A percentile compares a stretch with the other conserved stretches of the same genome.
These are phyloP conservation scores for Metarhizium brunneum DNA, from an alignment of 2,329 filamentous ascomycete genomes.

Conservation along the genomic window DNA sequence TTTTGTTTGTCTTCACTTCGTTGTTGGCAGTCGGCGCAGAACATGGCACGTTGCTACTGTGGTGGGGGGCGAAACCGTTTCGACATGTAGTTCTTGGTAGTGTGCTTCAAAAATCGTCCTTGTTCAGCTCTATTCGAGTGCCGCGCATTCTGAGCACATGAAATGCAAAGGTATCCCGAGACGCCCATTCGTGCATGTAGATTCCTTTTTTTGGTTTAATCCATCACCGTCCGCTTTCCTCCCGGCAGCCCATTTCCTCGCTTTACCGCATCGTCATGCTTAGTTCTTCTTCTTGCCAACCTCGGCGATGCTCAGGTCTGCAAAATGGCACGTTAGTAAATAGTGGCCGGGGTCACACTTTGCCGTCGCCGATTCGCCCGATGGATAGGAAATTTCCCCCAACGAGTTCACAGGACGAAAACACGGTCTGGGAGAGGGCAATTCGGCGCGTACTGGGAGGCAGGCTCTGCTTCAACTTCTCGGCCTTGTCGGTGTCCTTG, in stretches of 20 bases:
- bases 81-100: not conserved
- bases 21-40: not conserved
- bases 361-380: not conserved
- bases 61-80: not conserved
- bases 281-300: constrained; percentile 49
- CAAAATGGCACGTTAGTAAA: not conserved
- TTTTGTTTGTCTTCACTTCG: not conserved
- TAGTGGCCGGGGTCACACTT: not conserved
- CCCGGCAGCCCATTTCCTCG: constrained; percentile 5
- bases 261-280: constrained; percentile 16
- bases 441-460: constrained; percentile 71
- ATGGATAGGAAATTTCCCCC: too few species aligned
- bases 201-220: constrained; percentile 22
- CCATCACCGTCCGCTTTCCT: not conserved
- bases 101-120: constrained; percentile 26
- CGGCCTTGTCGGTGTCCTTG: constrained; percentile 98
- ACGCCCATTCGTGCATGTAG: constrained; percentile 41
- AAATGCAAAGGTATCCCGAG: constrained; percentile 46
- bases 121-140: constrained; percentile 27
- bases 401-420: not conserved
- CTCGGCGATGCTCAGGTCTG: constrained; percentile 44
- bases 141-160: constrained; percentile 29
- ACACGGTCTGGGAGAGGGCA: constrained; percentile 25
- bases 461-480: constrained; percentile 99
- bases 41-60: not conserved